Evolutionary conservation across 192 early-diverging fungal species (phyloP), one percentile per base, ranked within the genome.

Genomic region (Coemansia sp.): DNA sequence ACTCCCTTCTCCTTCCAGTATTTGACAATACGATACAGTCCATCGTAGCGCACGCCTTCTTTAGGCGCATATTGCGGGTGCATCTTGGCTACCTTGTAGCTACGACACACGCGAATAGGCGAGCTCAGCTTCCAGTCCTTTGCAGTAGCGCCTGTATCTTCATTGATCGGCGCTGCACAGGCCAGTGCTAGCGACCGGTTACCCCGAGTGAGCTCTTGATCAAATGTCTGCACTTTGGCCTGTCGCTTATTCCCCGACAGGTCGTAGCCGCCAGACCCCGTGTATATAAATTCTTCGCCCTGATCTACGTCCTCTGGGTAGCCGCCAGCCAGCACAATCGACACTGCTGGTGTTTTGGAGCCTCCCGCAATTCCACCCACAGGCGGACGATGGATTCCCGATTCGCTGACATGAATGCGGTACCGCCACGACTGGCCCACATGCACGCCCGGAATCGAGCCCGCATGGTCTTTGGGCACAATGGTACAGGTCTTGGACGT

Each of bases 231-330:
- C 9, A 38, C 42, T 12, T 57, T 56, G 5, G 67, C 82, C 26
- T 67, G 53, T 11, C 87, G 68, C 59, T 78, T 80, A 51, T 89
- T 87, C 0, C 77, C 80, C 10, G 60, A 63, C 19, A 84, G 61
- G 52, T 84, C 74, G 15, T 84, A 72, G 0, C 86, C 87, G 21
- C 86, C 87, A 15, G 76, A 81, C 0, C 88, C 87, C 0, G 87
- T 87, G 55, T 87, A 89, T 1, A 71, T 72, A 53, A 91, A 91
- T 44, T 80, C 72, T 0, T 80, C 77, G 0, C 88, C 88, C 20
- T 80, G 54, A 38, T 91, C 88, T 3, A 62, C 67, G 49, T 89
- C 88, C 30, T 86, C 84, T 0, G 78, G 74, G 51, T 87, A 88
- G 9, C 86, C 87, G 14, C 76, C 81, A 0, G 82, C 75, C 6